Evolutionary conservation across 1,284 basidiomycete species (phyloP).

Genomic region (Sporisorium sorghi): DNA sequence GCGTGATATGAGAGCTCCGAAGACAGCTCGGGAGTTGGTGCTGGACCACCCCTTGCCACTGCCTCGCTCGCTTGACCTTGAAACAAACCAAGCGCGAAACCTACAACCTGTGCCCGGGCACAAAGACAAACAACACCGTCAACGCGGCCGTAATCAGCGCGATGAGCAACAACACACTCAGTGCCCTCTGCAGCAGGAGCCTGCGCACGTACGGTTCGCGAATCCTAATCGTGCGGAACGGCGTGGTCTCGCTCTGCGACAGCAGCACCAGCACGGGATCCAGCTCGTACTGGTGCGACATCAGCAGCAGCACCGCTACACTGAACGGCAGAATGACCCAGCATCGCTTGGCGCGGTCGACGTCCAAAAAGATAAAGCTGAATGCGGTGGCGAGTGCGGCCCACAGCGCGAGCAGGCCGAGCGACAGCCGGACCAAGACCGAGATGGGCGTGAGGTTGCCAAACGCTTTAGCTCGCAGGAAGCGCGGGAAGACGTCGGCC

Average conservation of each 20-base stretch:
- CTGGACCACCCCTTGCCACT: neutral
- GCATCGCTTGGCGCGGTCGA: constrained; percentile 87
- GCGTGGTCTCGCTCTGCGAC: constrained; percentile 73
- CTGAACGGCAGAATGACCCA: constrained; percentile 97
- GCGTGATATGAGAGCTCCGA: constrained; percentile 16
- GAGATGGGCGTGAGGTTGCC: constrained; percentile 93
- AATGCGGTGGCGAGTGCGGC: constrained; percentile 89
- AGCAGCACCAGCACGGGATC: constrained; percentile 79
- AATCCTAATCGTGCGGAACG: constrained; percentile 88
- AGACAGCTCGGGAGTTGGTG: too few species aligned
- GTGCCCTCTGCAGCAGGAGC: constrained; percentile 83
- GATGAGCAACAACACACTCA: constrained; percentile 80
- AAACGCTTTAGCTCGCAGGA: constrained; percentile 94
- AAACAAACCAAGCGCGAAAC: neutral
- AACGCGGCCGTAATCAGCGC: constrained; percentile 79
- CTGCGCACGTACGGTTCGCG: constrained; percentile 92
- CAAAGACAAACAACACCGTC: constrained; percentile 88
- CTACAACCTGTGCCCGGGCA: constrained; percentile 85
- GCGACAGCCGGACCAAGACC: constrained; percentile 77
- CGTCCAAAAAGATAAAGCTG: constrained; percentile 90
- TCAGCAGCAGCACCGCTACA: constrained; percentile 86
- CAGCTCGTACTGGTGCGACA: constrained; percentile 95
- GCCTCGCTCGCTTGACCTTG: too few species aligned
- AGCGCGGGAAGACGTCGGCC: constrained; percentile 90
- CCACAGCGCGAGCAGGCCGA: constrained; percentile 90